Evolutionary conservation across 2,329 filamentous ascomycete genomes (phyloP).

Genomic region (Colletotrichum eleusines): DNA sequence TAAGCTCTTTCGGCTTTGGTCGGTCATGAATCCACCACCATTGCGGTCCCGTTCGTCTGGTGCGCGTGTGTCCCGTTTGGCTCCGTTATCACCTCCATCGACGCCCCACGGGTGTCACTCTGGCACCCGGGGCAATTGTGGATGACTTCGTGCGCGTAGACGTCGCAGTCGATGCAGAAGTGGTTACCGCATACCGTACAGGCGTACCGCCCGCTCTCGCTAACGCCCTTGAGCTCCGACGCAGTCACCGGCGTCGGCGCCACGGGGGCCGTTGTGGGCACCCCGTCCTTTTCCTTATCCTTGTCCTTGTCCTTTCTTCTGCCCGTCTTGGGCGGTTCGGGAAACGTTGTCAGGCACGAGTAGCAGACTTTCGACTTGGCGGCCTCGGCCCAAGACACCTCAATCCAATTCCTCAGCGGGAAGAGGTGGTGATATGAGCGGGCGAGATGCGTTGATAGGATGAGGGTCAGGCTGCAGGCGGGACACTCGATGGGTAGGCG

Average conservation of each 20-base stretch:
- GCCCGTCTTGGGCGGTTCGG: conserved; percentile 54
- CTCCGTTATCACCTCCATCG: conserved; percentile 43
- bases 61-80: conserved; percentile 47
- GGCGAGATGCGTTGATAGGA: conserved; percentile 92
- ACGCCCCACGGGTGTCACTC: conserved; percentile 57
- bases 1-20: background rate
- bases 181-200: conserved; percentile 89
- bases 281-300: conserved; percentile 32
- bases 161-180: conserved; percentile 98
- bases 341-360: conserved; percentile 82
- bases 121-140: conserved; percentile 97
- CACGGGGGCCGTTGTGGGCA: conserved; percentile 39
- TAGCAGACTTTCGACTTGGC: conserved; percentile 75
- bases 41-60: conserved; percentile 54
- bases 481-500: conserved; percentile 91
- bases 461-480: conserved; percentile 89
- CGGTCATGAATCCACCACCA: conserved; percentile 57
- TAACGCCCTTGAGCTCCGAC: conserved; percentile 71
- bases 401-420: conserved; percentile 88
- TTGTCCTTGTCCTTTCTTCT: conserved; percentile 45
- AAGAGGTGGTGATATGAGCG: conserved; percentile 95
- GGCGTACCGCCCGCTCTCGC: conserved; percentile 88
- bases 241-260: conserved; percentile 42
- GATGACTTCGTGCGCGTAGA: conserved; percentile 92
- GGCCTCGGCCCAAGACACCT: conserved; percentile 86